phyloP scores from a whole-genome alignment of 805 yeast species.

The Monosporozyma unispora region DNA sequence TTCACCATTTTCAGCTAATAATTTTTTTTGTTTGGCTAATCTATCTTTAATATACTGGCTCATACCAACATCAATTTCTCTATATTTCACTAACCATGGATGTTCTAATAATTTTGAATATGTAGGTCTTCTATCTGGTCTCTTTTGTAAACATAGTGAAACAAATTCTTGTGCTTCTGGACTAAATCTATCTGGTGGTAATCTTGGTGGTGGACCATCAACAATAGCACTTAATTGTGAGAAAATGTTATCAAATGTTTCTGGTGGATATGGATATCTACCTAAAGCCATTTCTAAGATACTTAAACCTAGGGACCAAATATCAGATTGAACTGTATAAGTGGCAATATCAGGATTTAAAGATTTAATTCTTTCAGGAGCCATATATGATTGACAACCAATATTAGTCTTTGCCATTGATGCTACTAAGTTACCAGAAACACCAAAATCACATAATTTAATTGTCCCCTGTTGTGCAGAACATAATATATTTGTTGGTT shows the following conservation, averaged over 20 bases:
- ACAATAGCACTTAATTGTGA: slow-evolving; percentile 93
- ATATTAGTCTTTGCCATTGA: slow-evolving; percentile 91
- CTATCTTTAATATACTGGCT: slow-evolving; percentile 32
- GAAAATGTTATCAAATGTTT: slow-evolving; percentile 80
- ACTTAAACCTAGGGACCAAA: slow-evolving; percentile 89
- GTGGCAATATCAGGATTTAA: slow-evolving; percentile 64
- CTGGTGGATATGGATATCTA: slow-evolving; percentile 92
- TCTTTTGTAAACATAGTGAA: slow-evolving; percentile 63
- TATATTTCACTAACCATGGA: slow-evolving; percentile 66
- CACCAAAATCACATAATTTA: slow-evolving; percentile 93
- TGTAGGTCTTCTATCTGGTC: slow-evolving; percentile 72
- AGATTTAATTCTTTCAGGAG: slow-evolving; percentile 88
- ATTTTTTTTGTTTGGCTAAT: slow-evolving; percentile 24
- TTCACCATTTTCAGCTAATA: slow-evolving; percentile 22
- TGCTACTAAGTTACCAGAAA: slow-evolving; percentile 88
- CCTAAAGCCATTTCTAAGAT: slow-evolving; percentile 86
- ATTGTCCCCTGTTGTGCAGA: slow-evolving; percentile 71
- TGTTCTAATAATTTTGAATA: slow-evolving; percentile 67
- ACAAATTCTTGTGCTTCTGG: slow-evolving; percentile 80
- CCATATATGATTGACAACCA: slow-evolving; percentile 98
- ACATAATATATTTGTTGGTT: slow-evolving; percentile 88
- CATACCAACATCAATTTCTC: slow-evolving; percentile 34
- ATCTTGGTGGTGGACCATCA: slow-evolving; percentile 85
- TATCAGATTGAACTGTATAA: slow-evolving; percentile 88
- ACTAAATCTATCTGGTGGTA: slow-evolving; percentile 56